Evolutionary conservation across 441 rosid species (phyloP).

Genomic region (Populus tomentosa): DNA sequence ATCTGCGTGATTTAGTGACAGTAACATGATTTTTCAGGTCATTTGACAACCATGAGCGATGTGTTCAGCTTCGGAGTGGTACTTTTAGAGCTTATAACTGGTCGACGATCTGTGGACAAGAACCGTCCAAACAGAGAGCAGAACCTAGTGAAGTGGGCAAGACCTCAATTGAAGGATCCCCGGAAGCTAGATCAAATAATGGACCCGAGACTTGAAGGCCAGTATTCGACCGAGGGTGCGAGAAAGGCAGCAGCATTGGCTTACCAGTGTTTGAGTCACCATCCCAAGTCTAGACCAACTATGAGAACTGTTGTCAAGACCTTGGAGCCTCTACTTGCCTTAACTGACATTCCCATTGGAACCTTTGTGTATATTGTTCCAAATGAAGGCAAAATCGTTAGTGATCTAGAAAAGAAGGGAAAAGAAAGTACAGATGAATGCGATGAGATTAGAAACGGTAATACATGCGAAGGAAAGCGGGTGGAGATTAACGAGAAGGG

Average conservation of each 20-base stretch:
- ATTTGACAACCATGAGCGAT: conserved; percentile 77
- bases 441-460: background rate
- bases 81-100: conserved; percentile 64
- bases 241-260: conserved; percentile 61
- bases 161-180: conserved; percentile 51
- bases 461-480: conserved; percentile 7
- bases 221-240: conserved; percentile 50
- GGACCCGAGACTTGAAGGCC: conserved; percentile 70
- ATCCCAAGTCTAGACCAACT: conserved; percentile 59
- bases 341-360: conserved; percentile 37
- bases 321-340: conserved; percentile 50
- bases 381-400: conserved; percentile 10
- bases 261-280: conserved; percentile 54
- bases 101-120: conserved; percentile 56
- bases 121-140: conserved; percentile 47
- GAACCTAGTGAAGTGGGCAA: conserved; percentile 66
- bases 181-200: conserved; percentile 48
- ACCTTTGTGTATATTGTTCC: conserved; percentile 53
- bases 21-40: conserved; percentile 43
- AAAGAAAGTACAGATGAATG: conserved; percentile 2
- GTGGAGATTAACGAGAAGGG: conserved; percentile 15
- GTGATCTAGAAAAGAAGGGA: background rate
- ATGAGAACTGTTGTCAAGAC: conserved; percentile 60
- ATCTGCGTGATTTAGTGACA: background rate
- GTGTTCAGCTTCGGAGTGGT: conserved; percentile 91